Percentiles rank a stretch among this genome's conserved stretches.
phyloP scores from a whole-genome alignment of 139 green algal species.

The Chlorella sp. region DNA sequence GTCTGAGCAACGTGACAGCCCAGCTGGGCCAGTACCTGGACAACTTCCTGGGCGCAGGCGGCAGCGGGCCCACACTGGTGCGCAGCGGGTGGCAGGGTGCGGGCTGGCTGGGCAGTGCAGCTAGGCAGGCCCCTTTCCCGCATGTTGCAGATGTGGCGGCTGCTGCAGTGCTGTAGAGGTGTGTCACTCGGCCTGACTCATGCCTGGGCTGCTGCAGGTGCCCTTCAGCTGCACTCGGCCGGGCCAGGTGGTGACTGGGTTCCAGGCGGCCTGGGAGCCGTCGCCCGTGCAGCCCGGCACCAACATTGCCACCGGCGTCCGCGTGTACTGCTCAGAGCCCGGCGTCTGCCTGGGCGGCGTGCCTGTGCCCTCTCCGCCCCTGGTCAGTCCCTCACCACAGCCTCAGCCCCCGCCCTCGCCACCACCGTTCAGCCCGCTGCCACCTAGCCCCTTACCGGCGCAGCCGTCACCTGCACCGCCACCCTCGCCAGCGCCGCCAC shows the following conservation, averaged over 20 bases:
- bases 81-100: not conserved
- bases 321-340: conserved; percentile 4
- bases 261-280: conserved; percentile 12
- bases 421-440: not conserved
- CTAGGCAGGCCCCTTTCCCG: too few species aligned
- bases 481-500: not conserved
- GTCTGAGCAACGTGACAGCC: not conserved
- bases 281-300: not conserved
- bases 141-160: not conserved
- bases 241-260: conserved; percentile 2
- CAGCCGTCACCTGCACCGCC: not conserved
- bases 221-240: not conserved
- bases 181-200: not conserved
- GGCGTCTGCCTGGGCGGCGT: not conserved
- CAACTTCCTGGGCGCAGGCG: conserved; percentile 10
- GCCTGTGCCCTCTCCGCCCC: not conserved
- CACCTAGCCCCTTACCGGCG: not conserved
- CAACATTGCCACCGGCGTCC: conserved; percentile 11
- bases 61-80: not conserved
- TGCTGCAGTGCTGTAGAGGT: not conserved
- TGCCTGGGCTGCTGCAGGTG: not conserved
- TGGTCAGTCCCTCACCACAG: not conserved
- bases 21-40: conserved; percentile 17
- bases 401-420: not conserved
- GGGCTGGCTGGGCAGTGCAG: not conserved